phyloP scores from a whole-genome alignment of 2,329 filamentous ascomycete species.

The Penicillium palitans region DNA sequence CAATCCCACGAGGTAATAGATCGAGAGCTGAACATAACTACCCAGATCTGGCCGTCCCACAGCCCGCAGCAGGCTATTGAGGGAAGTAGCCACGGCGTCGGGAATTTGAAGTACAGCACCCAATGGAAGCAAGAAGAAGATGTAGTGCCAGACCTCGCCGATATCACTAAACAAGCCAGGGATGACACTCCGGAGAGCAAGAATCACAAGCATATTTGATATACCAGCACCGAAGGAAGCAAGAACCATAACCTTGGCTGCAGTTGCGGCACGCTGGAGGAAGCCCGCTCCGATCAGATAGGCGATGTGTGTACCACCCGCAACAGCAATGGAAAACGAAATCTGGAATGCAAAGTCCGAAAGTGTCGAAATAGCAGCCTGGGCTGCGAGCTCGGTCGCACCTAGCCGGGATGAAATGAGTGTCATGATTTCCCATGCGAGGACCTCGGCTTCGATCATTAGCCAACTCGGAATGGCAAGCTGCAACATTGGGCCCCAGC shows the following conservation, averaged over 20 bases:
- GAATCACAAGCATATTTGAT: conserved; percentile 70
- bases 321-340: conserved; percentile 83
- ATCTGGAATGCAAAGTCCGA: conserved; percentile 79
- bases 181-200: conserved; percentile 65
- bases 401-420: conserved; percentile 73
- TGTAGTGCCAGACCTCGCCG: conserved; percentile 63
- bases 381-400: conserved; percentile 74
- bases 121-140: conserved; percentile 68
- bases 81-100: conserved; percentile 71
- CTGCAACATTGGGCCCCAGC: conserved; percentile 78
- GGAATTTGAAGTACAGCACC: conserved; percentile 84
- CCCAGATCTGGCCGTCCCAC: conserved; percentile 82
- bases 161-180: conserved; percentile 73
- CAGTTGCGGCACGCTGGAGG: conserved; percentile 72
- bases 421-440: conserved; percentile 85
- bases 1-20: conserved; percentile 79
- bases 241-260: conserved; percentile 69
- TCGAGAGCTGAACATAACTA: conserved; percentile 77
- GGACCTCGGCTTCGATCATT: conserved; percentile 87
- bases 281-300: conserved; percentile 84
- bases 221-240: conserved; percentile 67
- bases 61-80: conserved; percentile 80
- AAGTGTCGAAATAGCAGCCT: conserved; percentile 76
- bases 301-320: conserved; percentile 80
- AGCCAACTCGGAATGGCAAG: conserved; percentile 81